Percentiles rank a stretch among this genome's conserved stretches.
phyloP scores from a whole-genome alignment of 805 yeast genomes.

The Yamadazyma sp. region DNA sequence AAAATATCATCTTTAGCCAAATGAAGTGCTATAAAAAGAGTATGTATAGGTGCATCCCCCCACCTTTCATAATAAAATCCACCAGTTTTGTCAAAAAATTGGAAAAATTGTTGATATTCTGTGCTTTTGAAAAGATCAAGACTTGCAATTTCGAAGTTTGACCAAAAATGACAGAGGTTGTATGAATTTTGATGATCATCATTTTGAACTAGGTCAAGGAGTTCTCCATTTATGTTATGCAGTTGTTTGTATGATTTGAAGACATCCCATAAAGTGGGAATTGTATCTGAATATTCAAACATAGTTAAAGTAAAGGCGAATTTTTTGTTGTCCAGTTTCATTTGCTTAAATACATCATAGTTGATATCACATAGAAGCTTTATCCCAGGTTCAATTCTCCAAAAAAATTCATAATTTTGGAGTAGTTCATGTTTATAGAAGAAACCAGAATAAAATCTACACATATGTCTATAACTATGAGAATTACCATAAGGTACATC shows the following conservation, averaged over 20 bases:
- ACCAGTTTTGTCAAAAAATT: slow-evolving; percentile 61
- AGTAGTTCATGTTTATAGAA: slow-evolving; percentile 61
- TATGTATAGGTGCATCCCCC: slow-evolving; percentile 94
- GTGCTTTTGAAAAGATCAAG: slow-evolving; percentile 62
- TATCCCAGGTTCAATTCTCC: slow-evolving; percentile 77
- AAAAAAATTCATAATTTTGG: slow-evolving; percentile 60
- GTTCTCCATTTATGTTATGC: slow-evolving; percentile 25
- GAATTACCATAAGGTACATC: slow-evolving; percentile 55
- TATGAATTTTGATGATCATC: slow-evolving; percentile 44
- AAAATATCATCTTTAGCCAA: slow-evolving; percentile 58
- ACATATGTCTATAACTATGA: slow-evolving; percentile 70
- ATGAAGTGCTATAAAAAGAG: slow-evolving; percentile 67
- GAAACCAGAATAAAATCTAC: slow-evolving; percentile 49
- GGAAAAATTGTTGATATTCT: slow-evolving; percentile 57
- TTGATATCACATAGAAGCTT: slow-evolving; percentile 58
- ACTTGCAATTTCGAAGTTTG: slow-evolving; percentile 74
- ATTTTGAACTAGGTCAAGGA: slow-evolving; percentile 11
- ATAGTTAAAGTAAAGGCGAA: slow-evolving; percentile 70
- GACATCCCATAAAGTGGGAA: slow-evolving; percentile 61
- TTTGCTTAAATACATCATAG: slow-evolving; percentile 58
- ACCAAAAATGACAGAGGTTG: slow-evolving; percentile 81
- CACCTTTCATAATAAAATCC: slow-evolving; percentile 86
- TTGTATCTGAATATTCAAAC: slow-evolving; percentile 60
- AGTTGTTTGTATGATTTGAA: slow-evolving; percentile 36
- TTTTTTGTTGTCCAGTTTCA: slow-evolving; percentile 52